Evolutionary conservation across 2,329 filamentous ascomycete genomes (phyloP).

Genomic region (Botrytis fabae): DNA sequence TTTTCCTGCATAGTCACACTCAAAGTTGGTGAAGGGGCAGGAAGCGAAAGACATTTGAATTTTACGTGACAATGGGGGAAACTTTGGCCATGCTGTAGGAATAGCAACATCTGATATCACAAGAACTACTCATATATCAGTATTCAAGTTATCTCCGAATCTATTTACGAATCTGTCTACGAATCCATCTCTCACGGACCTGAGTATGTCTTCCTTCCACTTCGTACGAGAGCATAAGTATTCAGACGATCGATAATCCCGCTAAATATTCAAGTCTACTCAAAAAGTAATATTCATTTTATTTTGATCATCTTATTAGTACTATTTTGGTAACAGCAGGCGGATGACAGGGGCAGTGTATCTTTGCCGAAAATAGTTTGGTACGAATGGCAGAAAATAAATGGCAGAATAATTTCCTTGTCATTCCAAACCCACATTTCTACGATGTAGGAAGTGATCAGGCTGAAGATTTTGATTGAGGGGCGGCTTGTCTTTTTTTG

Average conservation of each 20-base stretch:
- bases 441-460: constrained; percentile 13
- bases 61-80: not conserved
- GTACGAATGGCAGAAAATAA: constrained; percentile 11
- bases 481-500: not conserved
- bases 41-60: not conserved
- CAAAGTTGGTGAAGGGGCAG: constrained; percentile 12
- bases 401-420: constrained; percentile 14
- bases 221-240: not conserved
- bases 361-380: constrained; percentile 13
- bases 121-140: not conserved
- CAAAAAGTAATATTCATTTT: not conserved
- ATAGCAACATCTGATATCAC: not conserved
- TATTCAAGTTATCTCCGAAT: not conserved
- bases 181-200: constrained; percentile 2
- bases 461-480: constrained; percentile 16
- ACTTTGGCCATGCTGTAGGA: too few species aligned
- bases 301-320: constrained; percentile 4
- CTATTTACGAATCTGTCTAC: not conserved
- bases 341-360: not conserved
- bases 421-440: not conserved
- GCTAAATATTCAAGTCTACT: not conserved
- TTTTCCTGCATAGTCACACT: constrained; percentile 4
- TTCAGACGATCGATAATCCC: constrained; percentile 8
- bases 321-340: constrained; percentile 14
- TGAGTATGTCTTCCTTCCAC: constrained; percentile 11